A percentile compares a stretch with the other conserved stretches of the same genome.
These are phyloP conservation scores for Patellifolia procumbens DNA, from an alignment of 179 eudicot genomes.

Conservation along the genomic window DNA sequence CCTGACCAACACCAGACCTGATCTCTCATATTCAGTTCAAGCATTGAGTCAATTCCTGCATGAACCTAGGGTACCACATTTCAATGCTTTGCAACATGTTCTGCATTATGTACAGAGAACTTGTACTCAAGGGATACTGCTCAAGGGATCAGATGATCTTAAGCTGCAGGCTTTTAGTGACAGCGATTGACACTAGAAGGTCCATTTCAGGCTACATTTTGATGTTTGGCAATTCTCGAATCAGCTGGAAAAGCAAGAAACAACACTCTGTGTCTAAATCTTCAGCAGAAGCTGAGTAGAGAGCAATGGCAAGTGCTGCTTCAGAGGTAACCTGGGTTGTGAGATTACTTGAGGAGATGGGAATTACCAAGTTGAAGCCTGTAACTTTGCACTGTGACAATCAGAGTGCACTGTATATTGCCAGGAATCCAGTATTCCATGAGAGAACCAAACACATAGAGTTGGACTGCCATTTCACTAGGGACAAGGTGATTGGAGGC, in stretches of 20 bases:
- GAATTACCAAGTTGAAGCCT: background rate
- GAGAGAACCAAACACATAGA: background rate
- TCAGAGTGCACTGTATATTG: background rate
- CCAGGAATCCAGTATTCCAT: background rate
- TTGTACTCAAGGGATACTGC: background rate
- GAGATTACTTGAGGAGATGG: background rate
- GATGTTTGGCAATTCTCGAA: background rate
- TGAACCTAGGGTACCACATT: background rate
- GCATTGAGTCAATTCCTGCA: background rate
- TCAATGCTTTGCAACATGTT: background rate
- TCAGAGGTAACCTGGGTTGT: background rate
- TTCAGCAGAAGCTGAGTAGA: background rate
- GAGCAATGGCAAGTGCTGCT: background rate
- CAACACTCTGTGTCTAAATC: background rate
- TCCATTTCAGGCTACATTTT: background rate
- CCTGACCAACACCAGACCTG: background rate
- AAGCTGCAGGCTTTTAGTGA: background rate
- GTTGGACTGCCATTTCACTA: background rate
- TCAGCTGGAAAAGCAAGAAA: constrained; percentile 1
- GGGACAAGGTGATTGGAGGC: background rate
- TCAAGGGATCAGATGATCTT: background rate
- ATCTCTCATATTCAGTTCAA: background rate
- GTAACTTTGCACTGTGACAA: background rate
- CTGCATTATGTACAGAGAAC: background rate
- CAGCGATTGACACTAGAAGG: background rate